Conservation (phyloP, 2,329 filamentous ascomycete species). For the Aspergillus aculeatinus region DNA sequence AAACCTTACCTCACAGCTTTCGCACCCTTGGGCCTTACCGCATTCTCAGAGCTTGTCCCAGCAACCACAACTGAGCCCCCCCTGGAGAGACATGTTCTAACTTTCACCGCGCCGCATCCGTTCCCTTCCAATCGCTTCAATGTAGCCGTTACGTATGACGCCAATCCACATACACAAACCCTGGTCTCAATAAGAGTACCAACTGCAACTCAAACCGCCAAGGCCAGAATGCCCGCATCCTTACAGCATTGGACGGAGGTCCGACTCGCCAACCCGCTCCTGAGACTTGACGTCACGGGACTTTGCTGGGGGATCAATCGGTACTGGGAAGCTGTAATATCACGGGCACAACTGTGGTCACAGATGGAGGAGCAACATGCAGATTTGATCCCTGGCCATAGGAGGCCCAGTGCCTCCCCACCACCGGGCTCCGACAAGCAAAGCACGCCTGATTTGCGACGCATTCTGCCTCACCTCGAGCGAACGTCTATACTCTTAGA, state of each 20-base stretch:
- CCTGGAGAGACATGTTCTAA: slow-evolving; percentile 37
- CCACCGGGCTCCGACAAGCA: slow-evolving; percentile 15
- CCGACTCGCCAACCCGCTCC: slow-evolving; percentile 35
- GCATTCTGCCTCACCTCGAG: slow-evolving; percentile 37
- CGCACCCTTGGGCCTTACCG: slow-evolving; percentile 60
- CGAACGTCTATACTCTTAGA: slow-evolving; percentile 37
- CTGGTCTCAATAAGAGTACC: slow-evolving; percentile 34
- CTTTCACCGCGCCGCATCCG: slow-evolving; percentile 36
- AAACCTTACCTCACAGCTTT: slow-evolving; percentile 70
- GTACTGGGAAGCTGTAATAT: slow-evolving; percentile 42
- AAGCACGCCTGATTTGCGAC: slow-evolving; percentile 26
- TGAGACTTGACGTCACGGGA: slow-evolving; percentile 40
- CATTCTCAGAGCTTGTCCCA: slow-evolving; percentile 29
- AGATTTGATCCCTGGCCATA: slow-evolving; percentile 11
- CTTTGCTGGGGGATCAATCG: slow-evolving; percentile 44
- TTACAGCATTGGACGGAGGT: slow-evolving; percentile 37
- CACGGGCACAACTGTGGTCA: slow-evolving; percentile 41
- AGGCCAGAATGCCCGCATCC: slow-evolving; percentile 27
- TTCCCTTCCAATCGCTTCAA: slow-evolving; percentile 37
- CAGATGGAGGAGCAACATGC: slow-evolving; percentile 30
- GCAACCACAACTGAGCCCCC: slow-evolving; percentile 20
- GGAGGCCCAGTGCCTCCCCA: background rate
- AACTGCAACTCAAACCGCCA: slow-evolving; percentile 15
- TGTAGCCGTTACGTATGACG: slow-evolving; percentile 35
- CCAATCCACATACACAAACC: slow-evolving; percentile 35